These are phyloP conservation scores for Coemansia sp. DNA, from an alignment of 192 early-diverging fungal genomes.

Conservation along the genomic window DNA sequence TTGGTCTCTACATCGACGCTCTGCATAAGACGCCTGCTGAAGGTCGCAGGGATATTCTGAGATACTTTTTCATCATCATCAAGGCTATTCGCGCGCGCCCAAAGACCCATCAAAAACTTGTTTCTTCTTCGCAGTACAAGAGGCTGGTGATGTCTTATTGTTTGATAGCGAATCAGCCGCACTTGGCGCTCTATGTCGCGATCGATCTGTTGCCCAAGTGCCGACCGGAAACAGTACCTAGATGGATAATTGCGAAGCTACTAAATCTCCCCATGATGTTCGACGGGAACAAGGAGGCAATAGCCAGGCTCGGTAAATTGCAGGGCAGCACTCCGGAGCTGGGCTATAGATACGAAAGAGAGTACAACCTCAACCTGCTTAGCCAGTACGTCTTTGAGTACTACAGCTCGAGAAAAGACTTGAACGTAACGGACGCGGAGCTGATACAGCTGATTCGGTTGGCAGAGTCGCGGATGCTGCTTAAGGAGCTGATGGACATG, in stretches of 20 bases:
- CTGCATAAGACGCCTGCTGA: slow-evolving; percentile 10
- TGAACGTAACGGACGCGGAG: slow-evolving; percentile 24
- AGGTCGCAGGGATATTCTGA: not conserved
- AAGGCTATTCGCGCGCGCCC: slow-evolving; percentile 45
- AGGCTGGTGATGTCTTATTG: slow-evolving; percentile 21
- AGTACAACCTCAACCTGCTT: slow-evolving; percentile 25
- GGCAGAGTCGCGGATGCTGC: slow-evolving; percentile 14
- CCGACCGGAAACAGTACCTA: not conserved
- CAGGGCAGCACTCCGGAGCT: not conserved
- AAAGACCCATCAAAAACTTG: slow-evolving; percentile 15
- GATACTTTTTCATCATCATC: slow-evolving; percentile 42
- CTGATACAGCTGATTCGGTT: slow-evolving; percentile 22
- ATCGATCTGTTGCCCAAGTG: slow-evolving; percentile 12
- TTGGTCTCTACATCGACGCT: slow-evolving; percentile 24
- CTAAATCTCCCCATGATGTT: slow-evolving; percentile 10
- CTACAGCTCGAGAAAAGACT: slow-evolving; percentile 9
- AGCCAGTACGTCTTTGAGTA: slow-evolving; percentile 13
- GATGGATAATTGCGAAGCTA: slow-evolving; percentile 27
- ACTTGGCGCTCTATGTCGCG: slow-evolving; percentile 25
- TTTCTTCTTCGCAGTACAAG: slow-evolving; percentile 4
- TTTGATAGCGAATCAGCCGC: slow-evolving; percentile 17
- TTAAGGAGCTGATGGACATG: slow-evolving; percentile 21
- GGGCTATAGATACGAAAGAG: not conserved
- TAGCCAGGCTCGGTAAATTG: slow-evolving; percentile 2
- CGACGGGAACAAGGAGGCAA: not conserved